Conservation (phyloP, 148 eudicot genomes). For the Suaeda aralocaspica region DNA sequence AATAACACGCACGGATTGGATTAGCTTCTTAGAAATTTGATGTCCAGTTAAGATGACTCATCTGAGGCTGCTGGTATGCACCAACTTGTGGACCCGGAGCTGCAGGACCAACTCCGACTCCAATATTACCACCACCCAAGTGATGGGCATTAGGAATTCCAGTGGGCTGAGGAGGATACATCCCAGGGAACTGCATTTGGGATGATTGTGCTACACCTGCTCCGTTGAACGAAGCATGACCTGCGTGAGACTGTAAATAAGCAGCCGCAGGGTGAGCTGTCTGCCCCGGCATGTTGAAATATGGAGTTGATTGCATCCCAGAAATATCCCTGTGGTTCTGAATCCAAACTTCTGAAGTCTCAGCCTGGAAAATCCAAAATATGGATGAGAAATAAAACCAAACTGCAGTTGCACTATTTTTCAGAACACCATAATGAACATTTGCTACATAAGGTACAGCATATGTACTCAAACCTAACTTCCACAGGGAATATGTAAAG, state of each 20-base stretch:
- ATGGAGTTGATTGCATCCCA: conserved; percentile 66
- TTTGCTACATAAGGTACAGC: neutral
- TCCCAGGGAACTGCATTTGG: conserved; percentile 73
- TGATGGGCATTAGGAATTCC: conserved; percentile 70
- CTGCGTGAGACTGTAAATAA: conserved; percentile 58
- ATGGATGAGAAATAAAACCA: neutral
- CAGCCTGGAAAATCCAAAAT: conserved; percentile 41
- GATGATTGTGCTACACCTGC: conserved; percentile 70
- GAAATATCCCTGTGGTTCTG: conserved; percentile 62
- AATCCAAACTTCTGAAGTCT: conserved; percentile 79
- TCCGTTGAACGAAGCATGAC: conserved; percentile 66
- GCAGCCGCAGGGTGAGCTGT: conserved; percentile 69
- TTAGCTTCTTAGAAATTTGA: conserved; percentile 48
- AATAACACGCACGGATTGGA: conserved; percentile 15
- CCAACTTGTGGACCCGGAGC: conserved; percentile 65
- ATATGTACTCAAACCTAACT: neutral
- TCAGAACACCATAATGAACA: too few species aligned
- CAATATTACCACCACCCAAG: conserved; percentile 53
- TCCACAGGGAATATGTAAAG: neutral
- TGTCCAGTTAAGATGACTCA: conserved; percentile 74
- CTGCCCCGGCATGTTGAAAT: conserved; percentile 74
- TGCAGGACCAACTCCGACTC: conserved; percentile 49
- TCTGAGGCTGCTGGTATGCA: conserved; percentile 69
- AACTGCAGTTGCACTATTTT: neutral
- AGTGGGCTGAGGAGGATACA: conserved; percentile 65